Evolutionary conservation across 2,329 filamentous ascomycete genomes (phyloP).

Genomic region (Paramyrothecium sp.): DNA sequence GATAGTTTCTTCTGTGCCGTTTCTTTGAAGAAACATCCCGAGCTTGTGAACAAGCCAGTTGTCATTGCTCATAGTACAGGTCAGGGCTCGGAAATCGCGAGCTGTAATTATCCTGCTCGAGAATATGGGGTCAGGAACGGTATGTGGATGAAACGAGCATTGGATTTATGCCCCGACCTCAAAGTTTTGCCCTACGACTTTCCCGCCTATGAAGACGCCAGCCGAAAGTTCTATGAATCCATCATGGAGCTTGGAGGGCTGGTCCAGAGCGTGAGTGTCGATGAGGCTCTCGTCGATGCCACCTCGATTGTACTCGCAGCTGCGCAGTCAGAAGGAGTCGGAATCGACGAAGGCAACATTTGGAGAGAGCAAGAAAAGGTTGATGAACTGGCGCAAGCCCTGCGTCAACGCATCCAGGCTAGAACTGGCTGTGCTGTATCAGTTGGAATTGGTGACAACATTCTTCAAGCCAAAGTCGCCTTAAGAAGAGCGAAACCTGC

Average conservation of each 20-base stretch:
- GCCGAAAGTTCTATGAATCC: constrained; percentile 80
- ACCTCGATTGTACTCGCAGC: constrained; percentile 66
- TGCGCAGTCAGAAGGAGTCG: constrained; percentile 63
- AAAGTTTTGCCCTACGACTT: constrained; percentile 96
- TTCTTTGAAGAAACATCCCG: constrained; percentile 73
- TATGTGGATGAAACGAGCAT: constrained; percentile 97
- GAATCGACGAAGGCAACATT: constrained; percentile 65
- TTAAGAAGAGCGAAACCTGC: constrained; percentile 91
- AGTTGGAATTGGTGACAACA: constrained; percentile 87
- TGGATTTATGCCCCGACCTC: constrained; percentile 78
- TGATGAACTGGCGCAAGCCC: constrained; percentile 60
- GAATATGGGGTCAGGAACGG: constrained; percentile 89
- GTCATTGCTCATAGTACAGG: constrained; percentile 88
- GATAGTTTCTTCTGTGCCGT: constrained; percentile 98
- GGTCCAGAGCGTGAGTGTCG: constrained; percentile 95
- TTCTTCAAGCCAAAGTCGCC: constrained; percentile 87
- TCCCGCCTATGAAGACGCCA: constrained; percentile 89
- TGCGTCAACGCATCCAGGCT: constrained; percentile 69
- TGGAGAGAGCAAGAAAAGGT: constrained; percentile 78
- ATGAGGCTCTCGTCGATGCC: constrained; percentile 88
- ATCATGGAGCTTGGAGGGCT: constrained; percentile 77
- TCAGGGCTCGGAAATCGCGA: constrained; percentile 89
- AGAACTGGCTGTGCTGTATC: constrained; percentile 86
- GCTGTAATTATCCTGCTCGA: constrained; percentile 92
- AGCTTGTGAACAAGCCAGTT: constrained; percentile 74